phyloP scores from a whole-genome alignment of 306 rosid genomes.

The Medicago lupulina region DNA sequence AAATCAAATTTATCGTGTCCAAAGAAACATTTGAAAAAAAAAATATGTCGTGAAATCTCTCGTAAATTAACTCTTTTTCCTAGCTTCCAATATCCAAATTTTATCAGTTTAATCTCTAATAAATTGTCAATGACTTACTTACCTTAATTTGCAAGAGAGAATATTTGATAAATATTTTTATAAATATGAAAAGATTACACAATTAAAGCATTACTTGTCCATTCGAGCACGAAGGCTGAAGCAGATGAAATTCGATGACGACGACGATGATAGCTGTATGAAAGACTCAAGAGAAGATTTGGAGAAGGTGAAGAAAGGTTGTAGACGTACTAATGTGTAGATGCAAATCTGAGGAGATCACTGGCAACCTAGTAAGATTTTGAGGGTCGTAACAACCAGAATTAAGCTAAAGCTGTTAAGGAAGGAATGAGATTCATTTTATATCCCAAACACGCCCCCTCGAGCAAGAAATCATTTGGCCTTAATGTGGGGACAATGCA shows the following conservation, averaged over 20 bases:
- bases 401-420: conserved; percentile 6
- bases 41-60: background rate
- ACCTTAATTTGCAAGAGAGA: conserved; percentile 9
- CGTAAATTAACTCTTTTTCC: background rate
- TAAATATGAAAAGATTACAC: background rate
- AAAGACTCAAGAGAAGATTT: background rate
- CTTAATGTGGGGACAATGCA: conserved; percentile 1
- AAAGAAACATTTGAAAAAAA: background rate
- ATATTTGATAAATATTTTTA: background rate
- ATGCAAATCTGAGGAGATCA: conserved; percentile 1
- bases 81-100: background rate
- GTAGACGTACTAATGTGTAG: background rate
- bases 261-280: background rate
- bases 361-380: conserved; percentile 3
- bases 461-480: background rate
- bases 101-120: background rate
- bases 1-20: background rate
- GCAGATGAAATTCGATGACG: background rate
- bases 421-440: background rate
- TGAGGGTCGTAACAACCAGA: background rate
- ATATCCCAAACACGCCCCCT: background rate
- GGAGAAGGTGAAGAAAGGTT: background rate
- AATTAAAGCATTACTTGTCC: conserved; percentile 23
- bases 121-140: background rate
- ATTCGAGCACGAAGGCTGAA: background rate